Percentiles rank a stretch among this genome's conserved stretches.
These are phyloP conservation scores for Eutypella sp. DNA, from an alignment of 2,329 filamentous ascomycete species.

Conservation along the genomic window DNA sequence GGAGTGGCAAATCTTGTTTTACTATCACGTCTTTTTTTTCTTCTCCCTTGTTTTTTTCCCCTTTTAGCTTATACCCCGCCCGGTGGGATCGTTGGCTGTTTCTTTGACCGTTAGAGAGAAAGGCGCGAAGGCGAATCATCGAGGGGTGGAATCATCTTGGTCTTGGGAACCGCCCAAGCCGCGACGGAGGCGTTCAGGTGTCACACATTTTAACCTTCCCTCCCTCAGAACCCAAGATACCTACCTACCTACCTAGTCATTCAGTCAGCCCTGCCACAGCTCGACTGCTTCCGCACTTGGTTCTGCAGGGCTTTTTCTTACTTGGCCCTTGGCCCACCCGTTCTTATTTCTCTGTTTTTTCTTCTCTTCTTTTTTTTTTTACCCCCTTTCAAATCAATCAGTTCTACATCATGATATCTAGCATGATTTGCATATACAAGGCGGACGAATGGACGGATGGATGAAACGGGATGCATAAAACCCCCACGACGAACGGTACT, in stretches of 20 bases:
- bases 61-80: neutral
- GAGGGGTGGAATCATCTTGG: neutral
- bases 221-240: neutral
- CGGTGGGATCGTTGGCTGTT: neutral
- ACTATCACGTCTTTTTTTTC: neutral
- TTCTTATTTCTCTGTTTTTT: neutral
- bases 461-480: neutral
- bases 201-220: neutral
- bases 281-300: neutral
- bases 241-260: too few relatives aligned
- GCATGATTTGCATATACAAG: slow-evolving; percentile 1
- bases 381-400: neutral
- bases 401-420: neutral
- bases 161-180: neutral
- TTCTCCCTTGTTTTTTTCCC: too few relatives aligned
- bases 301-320: neutral
- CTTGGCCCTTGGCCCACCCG: neutral
- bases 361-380: neutral
- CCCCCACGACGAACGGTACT: neutral
- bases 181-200: neutral
- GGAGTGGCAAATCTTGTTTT: slow-evolving; percentile 1
- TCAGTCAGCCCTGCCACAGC: neutral
- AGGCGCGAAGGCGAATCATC: neutral
- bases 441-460: neutral
- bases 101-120: neutral